Conservation (phyloP, 805 yeast species). For the Naumovozyma castellii region DNA sequence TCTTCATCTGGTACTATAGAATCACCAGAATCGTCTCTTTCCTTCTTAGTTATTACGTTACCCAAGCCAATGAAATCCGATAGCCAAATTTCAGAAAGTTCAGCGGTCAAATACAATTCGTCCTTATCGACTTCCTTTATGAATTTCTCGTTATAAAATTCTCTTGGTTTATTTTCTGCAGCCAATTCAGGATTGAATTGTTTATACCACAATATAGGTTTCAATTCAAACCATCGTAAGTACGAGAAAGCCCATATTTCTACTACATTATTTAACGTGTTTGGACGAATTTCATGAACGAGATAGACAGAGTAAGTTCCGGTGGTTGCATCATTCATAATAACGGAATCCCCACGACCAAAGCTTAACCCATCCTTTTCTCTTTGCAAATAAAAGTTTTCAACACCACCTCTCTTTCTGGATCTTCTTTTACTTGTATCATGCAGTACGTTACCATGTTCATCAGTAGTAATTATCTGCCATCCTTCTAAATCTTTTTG, state of each 20-base stretch:
- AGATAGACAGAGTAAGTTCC: conserved; percentile 36
- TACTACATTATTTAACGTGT: conserved; percentile 37
- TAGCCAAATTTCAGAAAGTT: conserved; percentile 36
- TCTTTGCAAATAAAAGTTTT: conserved; percentile 30
- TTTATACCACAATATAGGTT: conserved; percentile 21
- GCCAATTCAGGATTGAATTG: conserved; percentile 16
- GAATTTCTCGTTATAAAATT: conserved; percentile 12
- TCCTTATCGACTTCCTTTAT: conserved; percentile 23
- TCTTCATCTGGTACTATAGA: conserved; percentile 23
- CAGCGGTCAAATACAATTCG: conserved; percentile 51
- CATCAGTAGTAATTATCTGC: conserved; percentile 24
- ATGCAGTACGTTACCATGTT: conserved; percentile 15
- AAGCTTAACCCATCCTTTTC: conserved; percentile 40
- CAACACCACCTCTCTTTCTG: conserved; percentile 17
- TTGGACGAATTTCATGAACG: conserved; percentile 43
- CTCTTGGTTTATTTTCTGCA: conserved; percentile 11
- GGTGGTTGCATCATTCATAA: conserved; percentile 31
- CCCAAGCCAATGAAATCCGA: conserved; percentile 37
- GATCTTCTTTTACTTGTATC: conserved; percentile 16
- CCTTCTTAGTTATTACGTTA: conserved; percentile 33
- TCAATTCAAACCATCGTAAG: conserved; percentile 35
- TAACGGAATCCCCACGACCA: conserved; percentile 44
- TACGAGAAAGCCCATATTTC: conserved; percentile 43
- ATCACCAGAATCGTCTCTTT: conserved; percentile 28
- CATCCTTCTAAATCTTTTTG: conserved; percentile 23